phyloP scores from a whole-genome alignment of 2,329 filamentous ascomycete species.

The Aspergillus pseudonomiae region DNA sequence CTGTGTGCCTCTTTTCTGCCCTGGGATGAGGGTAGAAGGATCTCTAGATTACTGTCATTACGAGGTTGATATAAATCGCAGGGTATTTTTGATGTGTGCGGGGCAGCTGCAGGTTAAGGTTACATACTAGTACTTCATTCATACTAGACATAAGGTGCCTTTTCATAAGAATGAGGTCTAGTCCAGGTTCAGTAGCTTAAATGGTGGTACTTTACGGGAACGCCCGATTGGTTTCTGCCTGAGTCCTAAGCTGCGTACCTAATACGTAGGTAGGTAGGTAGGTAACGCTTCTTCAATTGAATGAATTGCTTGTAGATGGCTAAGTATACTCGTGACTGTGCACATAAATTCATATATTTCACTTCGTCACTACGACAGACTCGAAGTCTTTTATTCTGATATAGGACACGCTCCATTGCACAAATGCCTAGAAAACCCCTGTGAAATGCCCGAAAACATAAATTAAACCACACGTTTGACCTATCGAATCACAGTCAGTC shows the following conservation, averaged over 20 bases:
- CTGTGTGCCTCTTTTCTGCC: background rate
- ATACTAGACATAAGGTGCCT: background rate
- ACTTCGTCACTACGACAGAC: conserved; percentile 1
- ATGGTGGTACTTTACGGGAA: background rate
- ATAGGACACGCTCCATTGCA: conserved; percentile 4
- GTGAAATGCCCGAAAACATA: conserved; percentile 17
- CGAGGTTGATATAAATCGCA: background rate
- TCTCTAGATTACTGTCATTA: background rate
- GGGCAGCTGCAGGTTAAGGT: background rate
- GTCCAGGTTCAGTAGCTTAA: background rate
- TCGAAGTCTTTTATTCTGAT: background rate
- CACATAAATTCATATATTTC: conserved; percentile 14
- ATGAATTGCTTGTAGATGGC: background rate
- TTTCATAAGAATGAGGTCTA: background rate
- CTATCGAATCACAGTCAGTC: conserved; percentile 26
- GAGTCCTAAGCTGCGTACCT: background rate
- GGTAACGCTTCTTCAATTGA: background rate
- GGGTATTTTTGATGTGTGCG: background rate
- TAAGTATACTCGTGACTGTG: conserved; percentile 2
- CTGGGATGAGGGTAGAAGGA: background rate
- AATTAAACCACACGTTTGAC: conserved; percentile 53
- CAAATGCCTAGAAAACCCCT: conserved; percentile 7
- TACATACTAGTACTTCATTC: background rate
- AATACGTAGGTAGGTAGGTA: background rate
- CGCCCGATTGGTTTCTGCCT: background rate